Evolutionary conservation across 306 rosid species (phyloP), one percentile per base, ranked within the genome.

Genomic region (Cicer pinnatifidum): DNA sequence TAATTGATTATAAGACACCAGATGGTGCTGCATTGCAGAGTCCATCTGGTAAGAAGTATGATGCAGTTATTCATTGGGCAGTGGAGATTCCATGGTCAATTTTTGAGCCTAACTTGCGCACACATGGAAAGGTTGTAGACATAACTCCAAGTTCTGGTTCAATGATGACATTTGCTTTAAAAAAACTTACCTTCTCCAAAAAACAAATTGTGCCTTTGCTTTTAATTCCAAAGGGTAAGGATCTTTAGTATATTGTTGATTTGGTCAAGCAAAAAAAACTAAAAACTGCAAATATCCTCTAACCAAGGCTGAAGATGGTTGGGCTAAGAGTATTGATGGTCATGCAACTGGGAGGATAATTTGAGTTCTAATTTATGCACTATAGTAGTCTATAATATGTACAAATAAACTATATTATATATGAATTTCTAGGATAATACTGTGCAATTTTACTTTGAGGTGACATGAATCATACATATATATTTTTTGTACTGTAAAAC

Each of bases 271-370:
- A 85, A 59, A 91, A 93, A 52, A 90, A 89, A 87, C 91, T 89
- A 1, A 90, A 73, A 86, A 86, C 91, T 1, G 80, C 1, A 87
- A 77, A 61, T 80, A 83, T 79, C 87, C 89, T 41, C 44, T 92
- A 66, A 78, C 23, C 41, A 84, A 86, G 75, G 97, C 85, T 23
- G 85, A 85, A 81, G 91, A 76, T 69, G 98, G 83, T 11, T 92
- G 96, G 98, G 85, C 92, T 17, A 84, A 60, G 81, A 89, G 89
- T 52, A 77, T 84, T 6, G 97, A 82, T 48, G 96, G 98, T 13
- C 96, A 93, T 76, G 91, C 97, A 23, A 90, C 97, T 57, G 98
- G 98, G 75, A 93, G 90, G 86, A 82, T 93, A 76, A 72, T 85
- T 92, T 71, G 88, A 87, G 78, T 75, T 72, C 50, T 89, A 85